A percentile compares a stretch with the other conserved stretches of the same genome.
Evolutionary conservation across 768 basidiomycete species (phyloP).

Genomic region (Lyophyllum atratum): DNA sequence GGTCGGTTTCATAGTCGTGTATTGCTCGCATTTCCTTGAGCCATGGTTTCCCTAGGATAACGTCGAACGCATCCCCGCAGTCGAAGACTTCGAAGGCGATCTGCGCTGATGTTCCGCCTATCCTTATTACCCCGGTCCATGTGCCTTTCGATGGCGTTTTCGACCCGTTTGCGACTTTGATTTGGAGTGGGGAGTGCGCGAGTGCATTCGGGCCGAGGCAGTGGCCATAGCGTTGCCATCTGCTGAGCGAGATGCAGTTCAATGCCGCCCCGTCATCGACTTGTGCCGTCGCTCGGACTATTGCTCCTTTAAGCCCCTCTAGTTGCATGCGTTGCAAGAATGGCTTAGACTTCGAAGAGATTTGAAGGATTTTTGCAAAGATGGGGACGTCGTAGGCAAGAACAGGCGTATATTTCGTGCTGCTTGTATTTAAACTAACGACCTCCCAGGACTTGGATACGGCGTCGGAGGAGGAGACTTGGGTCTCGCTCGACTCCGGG

Average conservation of each 20-base stretch:
- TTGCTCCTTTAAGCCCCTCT: neutral
- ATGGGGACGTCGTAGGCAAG: constrained; percentile 1
- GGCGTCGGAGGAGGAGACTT: neutral
- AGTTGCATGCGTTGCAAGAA: constrained; percentile 1
- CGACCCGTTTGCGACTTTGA: constrained; percentile 23
- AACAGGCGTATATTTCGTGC: neutral
- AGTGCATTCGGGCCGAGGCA: neutral
- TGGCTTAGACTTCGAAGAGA: neutral
- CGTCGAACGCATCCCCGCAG: constrained; percentile 23
- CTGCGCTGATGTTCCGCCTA: neutral
- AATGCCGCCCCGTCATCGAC: neutral
- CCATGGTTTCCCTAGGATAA: constrained; percentile 31
- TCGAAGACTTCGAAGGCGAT: constrained; percentile 23
- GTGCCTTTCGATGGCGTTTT: neutral
- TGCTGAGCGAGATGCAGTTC: neutral
- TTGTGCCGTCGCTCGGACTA: neutral
- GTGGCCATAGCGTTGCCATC: neutral
- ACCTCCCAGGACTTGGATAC: neutral
- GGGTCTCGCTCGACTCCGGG: neutral
- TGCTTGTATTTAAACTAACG: neutral
- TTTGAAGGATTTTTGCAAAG: neutral
- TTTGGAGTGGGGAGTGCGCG: neutral
- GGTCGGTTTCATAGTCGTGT: constrained; percentile 23
- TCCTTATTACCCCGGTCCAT: neutral
- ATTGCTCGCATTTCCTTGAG: constrained; percentile 20